A percentile compares a stretch with the other conserved stretches of the same genome.
phyloP scores from a whole-genome alignment of 2,329 filamentous ascomycete genomes.

The Pseudogymnoascus verrucosus region DNA sequence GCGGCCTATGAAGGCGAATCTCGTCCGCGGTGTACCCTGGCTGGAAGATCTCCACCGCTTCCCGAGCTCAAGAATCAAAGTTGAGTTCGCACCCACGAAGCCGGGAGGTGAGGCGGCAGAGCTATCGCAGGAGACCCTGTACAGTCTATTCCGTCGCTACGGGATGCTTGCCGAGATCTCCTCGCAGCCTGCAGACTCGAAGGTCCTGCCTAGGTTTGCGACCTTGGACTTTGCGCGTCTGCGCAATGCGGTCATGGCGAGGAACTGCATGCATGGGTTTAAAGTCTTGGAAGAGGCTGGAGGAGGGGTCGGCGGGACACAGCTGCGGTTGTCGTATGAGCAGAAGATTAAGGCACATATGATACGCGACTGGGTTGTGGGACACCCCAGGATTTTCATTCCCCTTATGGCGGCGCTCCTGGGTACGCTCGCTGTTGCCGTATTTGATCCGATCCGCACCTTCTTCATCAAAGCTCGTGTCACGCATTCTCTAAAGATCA shows the following conservation, averaged over 20 bases:
- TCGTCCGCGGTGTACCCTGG: slow-evolving; percentile 84
- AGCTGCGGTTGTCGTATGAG: slow-evolving; percentile 77
- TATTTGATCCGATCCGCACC: slow-evolving; percentile 91
- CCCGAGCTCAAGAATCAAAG: slow-evolving; percentile 65
- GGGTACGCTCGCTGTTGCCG: slow-evolving; percentile 72
- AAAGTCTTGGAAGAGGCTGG: slow-evolving; percentile 60
- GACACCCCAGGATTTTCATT: slow-evolving; percentile 80
- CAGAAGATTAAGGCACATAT: slow-evolving; percentile 67
- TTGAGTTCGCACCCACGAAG: slow-evolving; percentile 73
- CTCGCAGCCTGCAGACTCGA: slow-evolving; percentile 77
- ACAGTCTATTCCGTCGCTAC: slow-evolving; percentile 79
- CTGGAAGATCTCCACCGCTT: slow-evolving; percentile 83
- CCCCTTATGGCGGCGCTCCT: slow-evolving; percentile 73
- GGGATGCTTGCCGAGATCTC: slow-evolving; percentile 84
- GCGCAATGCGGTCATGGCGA: slow-evolving; percentile 75
- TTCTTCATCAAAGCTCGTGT: slow-evolving; percentile 89
- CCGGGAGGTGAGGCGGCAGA: slow-evolving; percentile 67
- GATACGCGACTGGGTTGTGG: slow-evolving; percentile 80
- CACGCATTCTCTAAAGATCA: slow-evolving; percentile 65
- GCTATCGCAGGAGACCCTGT: slow-evolving; percentile 77
- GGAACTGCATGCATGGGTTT: slow-evolving; percentile 86
- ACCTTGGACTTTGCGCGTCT: slow-evolving; percentile 67
- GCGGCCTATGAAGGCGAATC: slow-evolving; percentile 56
- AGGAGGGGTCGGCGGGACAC: slow-evolving; percentile 68
- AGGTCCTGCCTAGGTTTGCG: slow-evolving; percentile 72